A percentile compares a stretch with the other conserved stretches of the same genome.
These are phyloP conservation scores for Fusarium sp. DNA, from an alignment of 2,329 filamentous ascomycete genomes.

Conservation along the genomic window DNA sequence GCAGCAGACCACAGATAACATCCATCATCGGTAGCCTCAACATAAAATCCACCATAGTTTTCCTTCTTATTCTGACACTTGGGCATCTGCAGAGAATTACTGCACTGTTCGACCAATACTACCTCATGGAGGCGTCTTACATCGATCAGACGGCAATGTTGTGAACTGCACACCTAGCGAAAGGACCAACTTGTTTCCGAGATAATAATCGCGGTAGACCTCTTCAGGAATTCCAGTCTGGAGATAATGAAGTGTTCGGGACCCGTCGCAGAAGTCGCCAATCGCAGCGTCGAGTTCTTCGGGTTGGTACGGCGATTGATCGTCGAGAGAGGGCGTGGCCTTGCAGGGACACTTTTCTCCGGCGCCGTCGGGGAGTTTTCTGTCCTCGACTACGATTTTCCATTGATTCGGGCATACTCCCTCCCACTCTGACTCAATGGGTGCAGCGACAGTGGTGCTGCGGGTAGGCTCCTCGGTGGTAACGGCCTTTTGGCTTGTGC, in stretches of 20 bases:
- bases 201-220: neutral
- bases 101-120: neutral
- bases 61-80: neutral
- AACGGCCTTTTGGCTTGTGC: neutral
- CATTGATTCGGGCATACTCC: neutral
- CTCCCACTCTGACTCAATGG: neutral
- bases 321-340: neutral
- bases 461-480: neutral
- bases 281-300: neutral
- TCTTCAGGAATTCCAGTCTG: neutral
- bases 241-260: neutral
- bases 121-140: too few species aligned
- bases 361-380: neutral
- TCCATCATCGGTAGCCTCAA: neutral
- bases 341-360: neutral
- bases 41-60: too few species aligned
- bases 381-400: neutral
- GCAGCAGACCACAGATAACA: neutral
- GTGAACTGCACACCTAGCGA: neutral
- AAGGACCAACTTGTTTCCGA: neutral
- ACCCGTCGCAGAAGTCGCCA: neutral
- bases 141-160: neutral
- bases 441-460: neutral
- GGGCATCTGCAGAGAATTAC: neutral
- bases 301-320: neutral